Conservation (phyloP, 2,329 filamentous ascomycete genomes). For the Reticulascus tulasneorum region DNA sequence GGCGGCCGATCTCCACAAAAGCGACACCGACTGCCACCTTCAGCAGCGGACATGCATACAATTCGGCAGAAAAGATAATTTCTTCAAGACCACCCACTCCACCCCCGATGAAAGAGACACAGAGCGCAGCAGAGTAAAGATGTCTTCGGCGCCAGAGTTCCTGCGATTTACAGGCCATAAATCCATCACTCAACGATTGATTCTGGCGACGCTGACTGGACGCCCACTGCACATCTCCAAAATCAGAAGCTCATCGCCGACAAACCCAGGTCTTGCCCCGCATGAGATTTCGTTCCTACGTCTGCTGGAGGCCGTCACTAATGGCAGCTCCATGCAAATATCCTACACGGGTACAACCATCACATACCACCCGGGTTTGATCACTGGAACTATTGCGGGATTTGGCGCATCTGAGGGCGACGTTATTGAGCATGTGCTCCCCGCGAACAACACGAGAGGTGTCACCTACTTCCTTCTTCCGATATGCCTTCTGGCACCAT, state of each 20-base stretch:
- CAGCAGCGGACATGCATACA: conserved; percentile 4
- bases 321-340: conserved; percentile 91
- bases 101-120: conserved; percentile 5
- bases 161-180: conserved; percentile 81
- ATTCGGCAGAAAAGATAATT: conserved; percentile 33
- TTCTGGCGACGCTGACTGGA: conserved; percentile 88
- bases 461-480: conserved; percentile 90
- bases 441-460: conserved; percentile 71
- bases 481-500: conserved; percentile 85
- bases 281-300: conserved; percentile 96
- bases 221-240: conserved; percentile 86
- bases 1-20: not conserved
- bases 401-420: conserved; percentile 67
- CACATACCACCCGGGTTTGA: conserved; percentile 86
- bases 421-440: conserved; percentile 76
- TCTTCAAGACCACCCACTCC: conserved; percentile 22
- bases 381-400: conserved; percentile 78
- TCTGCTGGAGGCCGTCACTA: conserved; percentile 89
- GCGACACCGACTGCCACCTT: conserved; percentile 26
- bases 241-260: conserved; percentile 83
- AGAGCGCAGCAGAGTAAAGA: conserved; percentile 22
- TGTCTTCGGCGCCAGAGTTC: conserved; percentile 47
- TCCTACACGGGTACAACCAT: conserved; percentile 94
- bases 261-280: conserved; percentile 81
- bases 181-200: conserved; percentile 76